Evolutionary conservation across 768 basidiomycete genomes (phyloP), one percentile per base, ranked within the genome.

Genomic region (Amanita pallidorosea): DNA sequence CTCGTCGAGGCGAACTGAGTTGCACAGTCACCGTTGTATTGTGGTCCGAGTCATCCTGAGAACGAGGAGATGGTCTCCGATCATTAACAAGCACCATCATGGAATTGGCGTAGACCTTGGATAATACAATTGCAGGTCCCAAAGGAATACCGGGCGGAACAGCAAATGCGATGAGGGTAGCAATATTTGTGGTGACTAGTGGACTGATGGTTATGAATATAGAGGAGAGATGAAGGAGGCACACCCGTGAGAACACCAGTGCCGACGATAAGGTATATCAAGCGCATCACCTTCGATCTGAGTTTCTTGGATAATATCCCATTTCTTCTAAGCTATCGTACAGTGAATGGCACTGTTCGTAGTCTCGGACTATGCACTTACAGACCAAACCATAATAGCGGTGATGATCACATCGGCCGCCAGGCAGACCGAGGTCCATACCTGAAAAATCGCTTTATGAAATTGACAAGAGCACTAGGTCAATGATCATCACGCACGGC

Each of bases 91-190:
- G 61, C n/a, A 62, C 64, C 40, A 66, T 54, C 43, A 66, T 62
- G 1, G 66, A 65, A 27, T 67, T 64, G 13, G 65, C 60, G 38
- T 68, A 70, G 2, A 70, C 55, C 37, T 67, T 66, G 17, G 64
- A 62, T 47, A 67, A 57, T 44, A 64, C 58, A 45, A 67, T 64
- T 35, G 64, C 61, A 4, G 66, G 65, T 2, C 63, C 59, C 47
- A 65, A 3, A 11, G 18, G 8, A 9, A 20, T 7, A 5, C 13
- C 2, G 4, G 8, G 40, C 20, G 40, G 9, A 7, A 41, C 7
- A 18, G 12, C 9, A 11, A 41, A 41, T 41, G 4, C 4, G 11
- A 41, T 17, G 18, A 17, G 5, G 8, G 38, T 40, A 9, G 20
- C 9, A 3, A 40, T 17, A 8, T 40, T 40, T 8, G 12, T 34